phyloP scores from a whole-genome alignment of 1,284 basidiomycete species.

The Sanghuangporus baumii region DNA sequence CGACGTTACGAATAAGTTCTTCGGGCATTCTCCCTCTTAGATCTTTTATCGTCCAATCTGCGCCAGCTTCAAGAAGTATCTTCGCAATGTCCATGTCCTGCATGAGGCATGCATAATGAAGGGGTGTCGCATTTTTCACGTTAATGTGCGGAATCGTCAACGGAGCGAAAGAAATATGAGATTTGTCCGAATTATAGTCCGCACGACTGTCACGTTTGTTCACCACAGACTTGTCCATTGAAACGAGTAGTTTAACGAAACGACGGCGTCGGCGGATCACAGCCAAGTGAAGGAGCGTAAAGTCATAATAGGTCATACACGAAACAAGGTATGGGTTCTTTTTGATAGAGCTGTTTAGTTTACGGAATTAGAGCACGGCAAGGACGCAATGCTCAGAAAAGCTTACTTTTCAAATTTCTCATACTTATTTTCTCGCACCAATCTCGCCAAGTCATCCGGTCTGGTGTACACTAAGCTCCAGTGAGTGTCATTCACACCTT shows the following conservation, averaged over 20 bases:
- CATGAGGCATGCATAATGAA: conserved; percentile 11
- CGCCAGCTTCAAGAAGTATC: conserved; percentile 8
- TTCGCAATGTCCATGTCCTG: conserved; percentile 3
- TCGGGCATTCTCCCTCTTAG: neutral
- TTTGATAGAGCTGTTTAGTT: neutral
- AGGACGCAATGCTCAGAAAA: neutral
- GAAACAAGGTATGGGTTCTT: neutral
- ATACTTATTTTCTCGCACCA: neutral
- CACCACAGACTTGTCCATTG: neutral
- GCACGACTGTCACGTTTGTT: neutral
- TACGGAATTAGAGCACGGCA: neutral
- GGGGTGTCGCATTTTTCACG: conserved; percentile 6
- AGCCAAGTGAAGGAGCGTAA: conserved; percentile 6
- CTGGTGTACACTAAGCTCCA: neutral
- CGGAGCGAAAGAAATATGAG: neutral
- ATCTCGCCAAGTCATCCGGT: neutral
- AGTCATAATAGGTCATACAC: neutral
- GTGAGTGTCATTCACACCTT: neutral
- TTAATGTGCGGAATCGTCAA: conserved; percentile 2
- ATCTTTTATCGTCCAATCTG: conserved; percentile 9
- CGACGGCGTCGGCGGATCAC: neutral
- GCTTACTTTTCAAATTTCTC: neutral
- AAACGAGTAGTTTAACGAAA: neutral
- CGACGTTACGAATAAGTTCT: neutral
- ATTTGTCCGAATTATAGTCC: neutral